These are phyloP conservation scores for Oryza australiensis DNA, from an alignment of 176 grass and related monocot species.

Conservation along the genomic window DNA sequence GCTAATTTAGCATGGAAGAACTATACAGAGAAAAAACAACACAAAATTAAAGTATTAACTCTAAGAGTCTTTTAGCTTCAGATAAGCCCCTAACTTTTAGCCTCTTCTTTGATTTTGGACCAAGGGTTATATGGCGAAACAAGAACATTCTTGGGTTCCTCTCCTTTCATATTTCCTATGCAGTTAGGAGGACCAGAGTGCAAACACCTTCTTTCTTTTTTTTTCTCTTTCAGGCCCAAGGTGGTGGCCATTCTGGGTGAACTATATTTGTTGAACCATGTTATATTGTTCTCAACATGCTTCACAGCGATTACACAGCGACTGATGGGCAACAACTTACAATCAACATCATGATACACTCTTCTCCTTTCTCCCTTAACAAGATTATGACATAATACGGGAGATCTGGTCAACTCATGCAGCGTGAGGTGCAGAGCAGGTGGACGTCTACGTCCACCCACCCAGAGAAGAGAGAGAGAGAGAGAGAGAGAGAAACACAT, in stretches of 20 bases:
- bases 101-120: too few species aligned
- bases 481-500: not conserved
- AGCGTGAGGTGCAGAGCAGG: conserved; percentile 27
- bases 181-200: too few species aligned
- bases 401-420: not conserved
- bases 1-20: too few species aligned
- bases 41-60: too few species aligned
- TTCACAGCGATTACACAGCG: not conserved
- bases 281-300: not conserved
- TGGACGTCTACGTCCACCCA: conserved; percentile 8
- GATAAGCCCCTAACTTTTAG: too few species aligned
- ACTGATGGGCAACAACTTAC: not conserved
- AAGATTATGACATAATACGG: not conserved
- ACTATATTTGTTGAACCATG: not conserved
- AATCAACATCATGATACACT: not conserved
- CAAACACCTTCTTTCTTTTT: too few species aligned
- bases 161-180: too few species aligned
- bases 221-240: too few species aligned
- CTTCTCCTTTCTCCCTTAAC: not conserved
- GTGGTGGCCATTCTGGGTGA: not conserved
- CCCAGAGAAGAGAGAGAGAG: not conserved
- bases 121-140: too few species aligned
- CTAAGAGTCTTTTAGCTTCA: too few species aligned
- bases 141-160: too few species aligned
- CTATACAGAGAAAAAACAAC: too few species aligned